Percentiles rank a stretch among this genome's conserved stretches.
Conservation (phyloP, 163 green algal genomes). For the Scenedesmus sp. region DNA sequence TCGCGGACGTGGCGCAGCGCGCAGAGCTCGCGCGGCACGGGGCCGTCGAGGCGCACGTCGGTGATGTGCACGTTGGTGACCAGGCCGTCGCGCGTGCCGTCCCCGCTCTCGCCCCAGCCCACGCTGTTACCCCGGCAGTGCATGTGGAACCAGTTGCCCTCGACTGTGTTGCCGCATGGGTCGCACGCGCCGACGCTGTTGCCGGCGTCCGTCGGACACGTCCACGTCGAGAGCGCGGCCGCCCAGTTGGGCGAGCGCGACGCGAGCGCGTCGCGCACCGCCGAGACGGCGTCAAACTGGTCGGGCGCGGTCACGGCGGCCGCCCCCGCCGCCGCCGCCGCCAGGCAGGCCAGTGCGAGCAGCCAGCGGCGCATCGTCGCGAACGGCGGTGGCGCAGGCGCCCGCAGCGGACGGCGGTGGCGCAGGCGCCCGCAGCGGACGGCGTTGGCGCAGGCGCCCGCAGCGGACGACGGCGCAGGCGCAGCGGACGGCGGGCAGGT, state of each 20-base stretch:
- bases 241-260: constrained; percentile 15
- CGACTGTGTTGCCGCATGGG: constrained; percentile 13
- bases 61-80: constrained; percentile 23
- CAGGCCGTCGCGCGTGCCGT: constrained; percentile 46
- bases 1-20: constrained; percentile 45
- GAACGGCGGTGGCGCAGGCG: no score
- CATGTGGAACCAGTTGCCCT: constrained; percentile 64
- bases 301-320: no score
- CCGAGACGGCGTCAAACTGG: not conserved
- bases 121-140: constrained; percentile 56
- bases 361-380: no score
- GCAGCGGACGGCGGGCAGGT: no score
- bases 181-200: constrained; percentile 24
- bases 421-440: no score
- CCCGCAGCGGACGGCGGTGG: no score
- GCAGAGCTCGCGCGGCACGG: constrained; percentile 43
- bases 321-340: no score
- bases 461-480: no score
- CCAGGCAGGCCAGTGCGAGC: no score
- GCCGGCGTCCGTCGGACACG: constrained; percentile 25
- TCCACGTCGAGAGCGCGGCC: constrained; percentile 16
- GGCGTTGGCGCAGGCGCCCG: no score
- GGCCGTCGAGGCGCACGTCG: constrained; percentile 46
- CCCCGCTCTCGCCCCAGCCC: constrained; percentile 58
- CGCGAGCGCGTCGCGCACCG: constrained; percentile 16